Evolutionary conservation across 176 grass and related monocot species (phyloP).

Genomic region (Ampelocalamus luodianensis): DNA sequence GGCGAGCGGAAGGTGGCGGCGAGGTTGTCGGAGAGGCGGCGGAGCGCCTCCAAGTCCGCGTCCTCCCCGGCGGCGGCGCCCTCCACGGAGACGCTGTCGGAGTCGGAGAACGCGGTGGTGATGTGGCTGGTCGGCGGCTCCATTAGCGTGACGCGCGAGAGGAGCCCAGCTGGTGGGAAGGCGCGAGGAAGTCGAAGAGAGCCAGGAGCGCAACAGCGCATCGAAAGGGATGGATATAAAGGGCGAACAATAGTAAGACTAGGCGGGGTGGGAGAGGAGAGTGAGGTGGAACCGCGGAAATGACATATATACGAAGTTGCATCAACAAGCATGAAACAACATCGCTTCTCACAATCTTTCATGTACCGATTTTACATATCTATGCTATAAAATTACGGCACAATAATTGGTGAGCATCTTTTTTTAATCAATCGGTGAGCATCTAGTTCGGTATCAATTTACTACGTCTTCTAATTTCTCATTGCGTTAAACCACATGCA

Average conservation of each 20-base stretch:
- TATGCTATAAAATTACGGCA: no score
- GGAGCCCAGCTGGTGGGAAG: slow-evolving; percentile 31
- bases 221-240: slow-evolving; percentile 8
- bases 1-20: slow-evolving; percentile 60
- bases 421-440: no score
- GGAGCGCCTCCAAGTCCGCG: slow-evolving; percentile 77
- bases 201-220: not conserved
- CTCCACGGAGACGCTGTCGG: slow-evolving; percentile 55
- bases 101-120: slow-evolving; percentile 59
- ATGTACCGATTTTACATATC: no score
- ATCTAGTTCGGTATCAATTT: no score
- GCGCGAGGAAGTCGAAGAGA: slow-evolving; percentile 37
- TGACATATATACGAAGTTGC: no score
- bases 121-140: slow-evolving; percentile 51
- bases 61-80: not conserved
- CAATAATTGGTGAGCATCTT: no score
- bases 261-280: no score
- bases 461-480: not conserved
- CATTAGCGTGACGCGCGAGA: slow-evolving; percentile 44
- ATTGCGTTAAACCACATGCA: not conserved
- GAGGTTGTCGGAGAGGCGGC: slow-evolving; percentile 91
- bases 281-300: no score
- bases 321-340: no score
- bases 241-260: no score
- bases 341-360: no score